Conservation (phyloP, 208 protist genomes). For the Perkinsela sp. region DNA sequence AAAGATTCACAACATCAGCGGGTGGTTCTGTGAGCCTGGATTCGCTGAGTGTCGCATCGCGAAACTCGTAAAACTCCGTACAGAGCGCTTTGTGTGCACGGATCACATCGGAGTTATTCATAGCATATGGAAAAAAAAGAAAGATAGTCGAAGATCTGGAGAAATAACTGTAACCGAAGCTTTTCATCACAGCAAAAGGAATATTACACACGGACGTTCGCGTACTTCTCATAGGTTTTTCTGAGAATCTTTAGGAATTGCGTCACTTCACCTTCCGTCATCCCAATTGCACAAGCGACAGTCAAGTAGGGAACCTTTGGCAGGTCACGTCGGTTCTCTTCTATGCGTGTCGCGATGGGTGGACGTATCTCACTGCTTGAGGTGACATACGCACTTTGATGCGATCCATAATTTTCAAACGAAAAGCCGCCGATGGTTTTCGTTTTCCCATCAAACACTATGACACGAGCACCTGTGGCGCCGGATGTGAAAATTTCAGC, state of each 20-base stretch:
- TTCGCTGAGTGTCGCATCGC: too few relatives aligned
- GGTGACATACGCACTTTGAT: neutral
- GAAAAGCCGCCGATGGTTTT: constrained; percentile 1
- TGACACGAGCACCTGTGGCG: constrained; percentile 30
- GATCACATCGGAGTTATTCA: too few relatives aligned
- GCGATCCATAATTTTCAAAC: constrained; percentile 5
- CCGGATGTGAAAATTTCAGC: constrained; percentile 26
- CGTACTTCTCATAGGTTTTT: neutral
- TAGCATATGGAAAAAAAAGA: too few relatives aligned
- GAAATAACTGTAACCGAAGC: too few relatives aligned
- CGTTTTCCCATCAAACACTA: constrained; percentile 7
- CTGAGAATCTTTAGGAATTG: neutral
- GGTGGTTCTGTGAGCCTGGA: too few relatives aligned
- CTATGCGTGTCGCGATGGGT: neutral
- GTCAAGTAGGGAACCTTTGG: constrained; percentile 3
- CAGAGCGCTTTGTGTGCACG: too few relatives aligned
- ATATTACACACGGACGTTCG: too few relatives aligned
- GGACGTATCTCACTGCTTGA: neutral
- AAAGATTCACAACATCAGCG: too few relatives aligned
- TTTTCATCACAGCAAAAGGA: too few relatives aligned
- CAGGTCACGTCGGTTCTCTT: neutral
- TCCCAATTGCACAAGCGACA: constrained; percentile 6
- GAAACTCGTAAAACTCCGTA: too few relatives aligned
- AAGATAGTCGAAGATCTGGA: too few relatives aligned
- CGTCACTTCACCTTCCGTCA: neutral